Evolutionary conservation across 352 stramenopile species (phyloP).

Genomic region (Phytophthora multivora): DNA sequence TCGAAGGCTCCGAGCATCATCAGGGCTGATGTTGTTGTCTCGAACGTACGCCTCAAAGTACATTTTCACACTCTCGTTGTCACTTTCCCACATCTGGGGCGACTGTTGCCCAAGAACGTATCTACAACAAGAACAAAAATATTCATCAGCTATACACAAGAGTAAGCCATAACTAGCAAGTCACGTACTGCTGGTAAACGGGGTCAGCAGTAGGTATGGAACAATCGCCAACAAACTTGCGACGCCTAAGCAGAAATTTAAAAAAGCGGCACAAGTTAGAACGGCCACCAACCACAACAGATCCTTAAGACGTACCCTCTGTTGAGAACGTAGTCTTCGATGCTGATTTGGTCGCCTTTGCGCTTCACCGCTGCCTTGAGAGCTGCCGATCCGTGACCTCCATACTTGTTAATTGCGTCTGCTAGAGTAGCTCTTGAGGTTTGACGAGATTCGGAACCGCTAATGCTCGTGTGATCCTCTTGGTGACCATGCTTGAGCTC

Average conservation of each 20-base stretch:
- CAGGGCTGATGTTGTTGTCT: slow-evolving; percentile 74
- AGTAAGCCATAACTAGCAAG: too few species aligned
- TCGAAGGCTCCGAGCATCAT: slow-evolving; percentile 64
- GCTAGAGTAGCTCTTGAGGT: slow-evolving; percentile 32
- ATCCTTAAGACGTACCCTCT: slow-evolving; percentile 41
- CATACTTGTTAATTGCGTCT: slow-evolving; percentile 38
- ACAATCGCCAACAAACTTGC: slow-evolving; percentile 76
- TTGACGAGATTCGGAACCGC: slow-evolving; percentile 35
- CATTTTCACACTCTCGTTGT: slow-evolving; percentile 78
- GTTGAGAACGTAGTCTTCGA: slow-evolving; percentile 56
- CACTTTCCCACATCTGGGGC: slow-evolving; percentile 75
- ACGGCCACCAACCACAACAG: not conserved
- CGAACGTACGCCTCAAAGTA: slow-evolving; percentile 85
- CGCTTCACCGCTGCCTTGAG: slow-evolving; percentile 50
- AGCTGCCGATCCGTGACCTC: slow-evolving; percentile 27
- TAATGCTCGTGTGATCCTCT: slow-evolving; percentile 40
- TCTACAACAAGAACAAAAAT: slow-evolving; percentile 18
- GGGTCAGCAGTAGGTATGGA: slow-evolving; percentile 39
- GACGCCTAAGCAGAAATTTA: slow-evolving; percentile 50
- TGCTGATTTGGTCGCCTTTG: slow-evolving; percentile 63
- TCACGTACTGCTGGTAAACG: slow-evolving; percentile 67
- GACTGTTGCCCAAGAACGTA: slow-evolving; percentile 72
- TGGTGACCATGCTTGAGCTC: slow-evolving; percentile 35
- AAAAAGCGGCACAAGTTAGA: too few species aligned
- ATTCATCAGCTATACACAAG: slow-evolving; percentile 2